phyloP scores from a whole-genome alignment of 2,329 filamentous ascomycete genomes.

The Xylaria arbuscula region DNA sequence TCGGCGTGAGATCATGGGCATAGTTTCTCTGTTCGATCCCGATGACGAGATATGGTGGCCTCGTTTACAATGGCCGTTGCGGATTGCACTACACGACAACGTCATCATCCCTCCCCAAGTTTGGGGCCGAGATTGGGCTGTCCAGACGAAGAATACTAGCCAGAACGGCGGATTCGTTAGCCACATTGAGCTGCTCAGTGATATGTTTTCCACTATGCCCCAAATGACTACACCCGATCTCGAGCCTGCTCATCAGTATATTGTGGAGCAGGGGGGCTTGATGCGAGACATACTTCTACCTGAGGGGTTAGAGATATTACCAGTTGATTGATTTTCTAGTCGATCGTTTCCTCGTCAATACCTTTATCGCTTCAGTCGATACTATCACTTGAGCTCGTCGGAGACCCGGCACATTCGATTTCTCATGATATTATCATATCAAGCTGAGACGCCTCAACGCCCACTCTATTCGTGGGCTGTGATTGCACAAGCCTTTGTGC shows the following conservation, averaged over 20 bases:
- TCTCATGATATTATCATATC: background rate
- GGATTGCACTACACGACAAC: constrained; percentile 68
- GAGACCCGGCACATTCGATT: background rate
- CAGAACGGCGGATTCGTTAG: constrained; percentile 52
- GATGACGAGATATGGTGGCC: constrained; percentile 69
- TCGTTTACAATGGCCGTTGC: constrained; percentile 70
- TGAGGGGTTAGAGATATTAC: constrained; percentile 38
- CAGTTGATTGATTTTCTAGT: constrained; percentile 35
- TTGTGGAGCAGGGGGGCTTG: constrained; percentile 36
- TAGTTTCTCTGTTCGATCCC: constrained; percentile 68
- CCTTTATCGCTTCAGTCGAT: background rate
- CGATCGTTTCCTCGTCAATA: background rate
- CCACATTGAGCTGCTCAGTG: constrained; percentile 60
- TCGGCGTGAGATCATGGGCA: constrained; percentile 71
- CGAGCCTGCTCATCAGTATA: constrained; percentile 38
- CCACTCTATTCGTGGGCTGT: background rate
- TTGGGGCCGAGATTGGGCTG: constrained; percentile 65
- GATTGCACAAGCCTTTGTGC: background rate
- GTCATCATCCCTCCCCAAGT: constrained; percentile 65
- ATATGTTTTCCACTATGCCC: constrained; percentile 52
- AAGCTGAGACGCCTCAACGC: constrained; percentile 1
- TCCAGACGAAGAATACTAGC: constrained; percentile 53
- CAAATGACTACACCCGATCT: constrained; percentile 36
- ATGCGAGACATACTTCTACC: constrained; percentile 41
- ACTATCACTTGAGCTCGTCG: background rate